These are phyloP conservation scores for Rhizopus microsporus DNA, from an alignment of 371 early-diverging fungal genomes.

Conservation along the genomic window DNA sequence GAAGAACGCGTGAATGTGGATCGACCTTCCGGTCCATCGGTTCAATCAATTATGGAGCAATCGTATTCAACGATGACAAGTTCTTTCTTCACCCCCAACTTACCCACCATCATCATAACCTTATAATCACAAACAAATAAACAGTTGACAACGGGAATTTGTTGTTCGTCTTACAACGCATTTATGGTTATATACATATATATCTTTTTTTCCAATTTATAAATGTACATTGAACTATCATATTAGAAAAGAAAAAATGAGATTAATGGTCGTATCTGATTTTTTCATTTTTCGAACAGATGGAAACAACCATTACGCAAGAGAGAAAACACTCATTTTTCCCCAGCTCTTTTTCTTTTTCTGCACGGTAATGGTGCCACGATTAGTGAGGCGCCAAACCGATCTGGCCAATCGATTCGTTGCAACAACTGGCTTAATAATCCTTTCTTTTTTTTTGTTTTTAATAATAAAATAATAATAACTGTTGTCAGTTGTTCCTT, in stretches of 20 bases:
- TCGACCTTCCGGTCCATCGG: slow-evolving; percentile 8
- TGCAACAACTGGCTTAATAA: slow-evolving; percentile 6
- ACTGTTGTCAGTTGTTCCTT: slow-evolving; percentile 8
- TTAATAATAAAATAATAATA: slow-evolving; percentile 8
- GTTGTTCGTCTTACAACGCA: slow-evolving; percentile 7
- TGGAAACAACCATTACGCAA: slow-evolving; percentile 3
- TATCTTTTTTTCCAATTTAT: slow-evolving; percentile 5
- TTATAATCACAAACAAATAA: slow-evolving; percentile 8
- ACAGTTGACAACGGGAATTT: slow-evolving; percentile 4
- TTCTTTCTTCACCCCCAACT: slow-evolving; percentile 8
- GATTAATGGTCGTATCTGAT: slow-evolving; percentile 9
- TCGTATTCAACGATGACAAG: not conserved
- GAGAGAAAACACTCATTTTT: slow-evolving; percentile 12
- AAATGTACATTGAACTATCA: slow-evolving; percentile 9
- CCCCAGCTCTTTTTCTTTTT: slow-evolving; percentile 8
- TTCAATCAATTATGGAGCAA: slow-evolving; percentile 9
- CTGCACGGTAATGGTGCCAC: slow-evolving; percentile 6
- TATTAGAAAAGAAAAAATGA: slow-evolving; percentile 7
- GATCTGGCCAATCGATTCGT: slow-evolving; percentile 12
- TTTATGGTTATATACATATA: slow-evolving; percentile 3
- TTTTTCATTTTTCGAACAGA: slow-evolving; percentile 15
- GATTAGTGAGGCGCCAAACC: slow-evolving; percentile 8
- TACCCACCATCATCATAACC: slow-evolving; percentile 11
- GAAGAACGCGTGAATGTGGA: slow-evolving; percentile 12
- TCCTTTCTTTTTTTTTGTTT: slow-evolving; percentile 2